Base-by-base conservation (phyloP, 2,329 filamentous ascomycete genomes). In the Meredithiella fracta region DNA sequence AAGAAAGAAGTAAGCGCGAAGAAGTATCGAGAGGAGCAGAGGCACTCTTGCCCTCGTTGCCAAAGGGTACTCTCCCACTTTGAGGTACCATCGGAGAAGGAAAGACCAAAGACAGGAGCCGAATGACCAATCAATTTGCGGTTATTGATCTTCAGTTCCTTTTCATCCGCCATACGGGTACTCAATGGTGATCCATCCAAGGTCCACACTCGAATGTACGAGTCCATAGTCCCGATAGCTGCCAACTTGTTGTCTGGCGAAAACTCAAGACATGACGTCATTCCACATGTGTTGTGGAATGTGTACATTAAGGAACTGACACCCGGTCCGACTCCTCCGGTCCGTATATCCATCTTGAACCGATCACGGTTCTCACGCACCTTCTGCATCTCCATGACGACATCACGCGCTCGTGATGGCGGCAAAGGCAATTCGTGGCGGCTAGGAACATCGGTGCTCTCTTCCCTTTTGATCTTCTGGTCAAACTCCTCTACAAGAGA, bases 261-360 rank as follows among this genome's bases (percentile, higher is more conserved):
- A 65, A 98, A 96, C 64, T 97, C 91, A 66, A 97, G 80, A 65
- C 86, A 94, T n/a, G 87, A 89, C 58, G 95, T 78, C 87, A 81
- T 85, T 68, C 94, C 89, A 60, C 89, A 83, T 0, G 87, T 94
- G 68, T 98, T 98, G 72, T 98, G 92, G 65, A 97, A 95, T 0
- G 92, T 98, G 67, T 94, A 96, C 86, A 97, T 97, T 73, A 87
- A 92, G 23, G 94, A 83, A 63, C 89, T 94, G 59, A 96, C 76
- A 25, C 83, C 82, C 55, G 88, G 80, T 14, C 90, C 88, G 53
- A 90, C 78, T 7, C 90, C 91, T 15, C 88, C 86, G 11, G 86
- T 91, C 34, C 85, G 80, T 20, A 83, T 80, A 59, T 94, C 86
- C 57, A 97, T 91, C 65, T 81, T 85, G 67, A 96, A 94, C 17